A percentile compares a stretch with the other conserved stretches of the same genome.
Evolutionary conservation across 1,284 basidiomycete species (phyloP).

Genomic region (Termitomyces sp.): DNA sequence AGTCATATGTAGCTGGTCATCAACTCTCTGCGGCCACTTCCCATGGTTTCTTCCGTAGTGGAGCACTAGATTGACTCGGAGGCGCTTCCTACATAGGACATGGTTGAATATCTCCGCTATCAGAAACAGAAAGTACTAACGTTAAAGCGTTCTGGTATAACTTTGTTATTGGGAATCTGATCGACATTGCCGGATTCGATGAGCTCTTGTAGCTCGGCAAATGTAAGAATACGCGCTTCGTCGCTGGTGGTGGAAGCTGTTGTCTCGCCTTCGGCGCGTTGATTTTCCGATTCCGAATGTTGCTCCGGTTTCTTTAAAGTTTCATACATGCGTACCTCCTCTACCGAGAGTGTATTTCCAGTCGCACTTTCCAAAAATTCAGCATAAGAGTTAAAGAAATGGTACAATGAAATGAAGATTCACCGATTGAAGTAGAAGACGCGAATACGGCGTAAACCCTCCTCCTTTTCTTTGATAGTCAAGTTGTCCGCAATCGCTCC

Average conservation of each 20-base stretch:
- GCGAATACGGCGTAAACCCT: constrained; percentile 46
- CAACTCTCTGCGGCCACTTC: constrained; percentile 27
- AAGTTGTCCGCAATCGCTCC: constrained; percentile 32
- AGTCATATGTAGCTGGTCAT: not conserved
- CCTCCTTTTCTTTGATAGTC: constrained; percentile 37
- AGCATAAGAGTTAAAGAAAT: not conserved
- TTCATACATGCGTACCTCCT: constrained; percentile 33
- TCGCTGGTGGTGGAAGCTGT: constrained; percentile 12
- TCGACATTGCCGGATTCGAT: constrained; percentile 67
- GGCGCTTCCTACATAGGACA: constrained; percentile 31
- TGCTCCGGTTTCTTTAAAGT: constrained; percentile 2
- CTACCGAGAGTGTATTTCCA: constrained; percentile 33
- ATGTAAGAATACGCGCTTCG: constrained; percentile 45
- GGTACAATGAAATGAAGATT: constrained; percentile 10
- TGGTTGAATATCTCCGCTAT: not conserved
- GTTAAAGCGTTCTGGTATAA: constrained; percentile 58
- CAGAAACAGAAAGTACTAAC: constrained; percentile 34
- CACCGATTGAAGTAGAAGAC: constrained; percentile 74
- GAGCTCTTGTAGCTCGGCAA: constrained; percentile 62
- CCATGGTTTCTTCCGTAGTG: constrained; percentile 58
- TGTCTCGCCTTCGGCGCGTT: not conserved
- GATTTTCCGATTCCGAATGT: not conserved
- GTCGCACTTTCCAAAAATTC: constrained; percentile 30
- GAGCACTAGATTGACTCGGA: constrained; percentile 48
- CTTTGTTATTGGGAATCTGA: constrained; percentile 71